Percentiles rank a stretch among this genome's conserved stretches.
phyloP scores from a whole-genome alignment of 108 stramenopile species.

The Cyclotella baltica region DNA sequence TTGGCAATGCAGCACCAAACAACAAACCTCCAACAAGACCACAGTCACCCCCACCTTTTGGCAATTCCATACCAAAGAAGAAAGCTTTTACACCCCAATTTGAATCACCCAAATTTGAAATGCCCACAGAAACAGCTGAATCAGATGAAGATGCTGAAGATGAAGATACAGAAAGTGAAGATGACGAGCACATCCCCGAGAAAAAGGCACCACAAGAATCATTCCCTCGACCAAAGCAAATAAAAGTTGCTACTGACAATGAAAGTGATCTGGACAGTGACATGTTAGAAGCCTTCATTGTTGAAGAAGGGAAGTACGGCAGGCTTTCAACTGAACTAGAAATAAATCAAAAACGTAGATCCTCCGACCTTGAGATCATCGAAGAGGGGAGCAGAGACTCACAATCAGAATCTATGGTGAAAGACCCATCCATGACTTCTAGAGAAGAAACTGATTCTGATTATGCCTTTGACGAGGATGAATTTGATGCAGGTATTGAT shows the following conservation, averaged over 20 bases:
- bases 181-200: no score
- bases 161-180: no score
- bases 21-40: no score
- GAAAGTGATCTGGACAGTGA: not conserved
- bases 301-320: not conserved
- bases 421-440: not conserved
- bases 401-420: not conserved
- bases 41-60: no score
- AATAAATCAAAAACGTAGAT: not conserved
- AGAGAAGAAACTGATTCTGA: constrained; percentile 8
- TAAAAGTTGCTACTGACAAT: not conserved
- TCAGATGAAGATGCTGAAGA: no score
- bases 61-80: no score
- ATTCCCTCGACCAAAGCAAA: constrained; percentile 1
- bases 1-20: no score
- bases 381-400: constrained; percentile 12
- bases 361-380: constrained; percentile 12
- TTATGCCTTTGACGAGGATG: not conserved
- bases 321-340: not conserved
- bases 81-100: no score
- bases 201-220: not conserved
- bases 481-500: not conserved
- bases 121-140: no score
- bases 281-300: not conserved
- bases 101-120: no score